phyloP scores from a whole-genome alignment of 2,329 filamentous ascomycete species.

The Xylariaceae sp. region DNA sequence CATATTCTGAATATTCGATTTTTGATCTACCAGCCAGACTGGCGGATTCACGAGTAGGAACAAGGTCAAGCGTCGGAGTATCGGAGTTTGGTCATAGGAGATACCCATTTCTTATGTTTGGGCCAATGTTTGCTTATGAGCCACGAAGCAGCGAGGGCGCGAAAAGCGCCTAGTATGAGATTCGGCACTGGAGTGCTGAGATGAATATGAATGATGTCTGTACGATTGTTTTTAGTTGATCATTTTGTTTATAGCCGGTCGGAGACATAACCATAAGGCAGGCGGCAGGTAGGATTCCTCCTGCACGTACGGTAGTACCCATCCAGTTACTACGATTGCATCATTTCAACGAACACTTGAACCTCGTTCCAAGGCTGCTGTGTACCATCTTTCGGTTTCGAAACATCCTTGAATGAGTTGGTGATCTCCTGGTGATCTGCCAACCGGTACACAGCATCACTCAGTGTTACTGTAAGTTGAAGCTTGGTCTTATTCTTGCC shows the following conservation, averaged over 20 bases:
- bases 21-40: slow-evolving; percentile 3
- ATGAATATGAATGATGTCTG: slow-evolving; percentile 4
- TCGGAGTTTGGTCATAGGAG: slow-evolving; percentile 28
- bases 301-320: slow-evolving; percentile 1
- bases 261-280: not conserved
- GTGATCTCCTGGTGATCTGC: slow-evolving; percentile 23
- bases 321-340: slow-evolving; percentile 9
- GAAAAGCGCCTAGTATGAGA: slow-evolving; percentile 15
- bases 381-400: slow-evolving; percentile 21
- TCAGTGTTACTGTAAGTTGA: slow-evolving; percentile 25
- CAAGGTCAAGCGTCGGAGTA: slow-evolving; percentile 15
- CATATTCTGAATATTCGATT: slow-evolving; percentile 6
- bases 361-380: slow-evolving; percentile 23
- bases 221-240: slow-evolving; percentile 5
- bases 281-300: not conserved
- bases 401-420: slow-evolving; percentile 25
- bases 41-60: slow-evolving; percentile 7
- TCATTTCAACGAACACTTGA: slow-evolving; percentile 18
- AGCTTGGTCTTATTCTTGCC: slow-evolving; percentile 29
- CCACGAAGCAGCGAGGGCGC: slow-evolving; percentile 15
- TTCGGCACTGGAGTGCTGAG: slow-evolving; percentile 16
- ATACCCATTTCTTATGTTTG: slow-evolving; percentile 28
- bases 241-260: not conserved
- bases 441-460: slow-evolving; percentile 14
- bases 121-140: slow-evolving; percentile 24